Evolutionary conservation across 225 moss, liverwort and hornwort species (phyloP).

Genomic region (Straminergon stramineum): DNA sequence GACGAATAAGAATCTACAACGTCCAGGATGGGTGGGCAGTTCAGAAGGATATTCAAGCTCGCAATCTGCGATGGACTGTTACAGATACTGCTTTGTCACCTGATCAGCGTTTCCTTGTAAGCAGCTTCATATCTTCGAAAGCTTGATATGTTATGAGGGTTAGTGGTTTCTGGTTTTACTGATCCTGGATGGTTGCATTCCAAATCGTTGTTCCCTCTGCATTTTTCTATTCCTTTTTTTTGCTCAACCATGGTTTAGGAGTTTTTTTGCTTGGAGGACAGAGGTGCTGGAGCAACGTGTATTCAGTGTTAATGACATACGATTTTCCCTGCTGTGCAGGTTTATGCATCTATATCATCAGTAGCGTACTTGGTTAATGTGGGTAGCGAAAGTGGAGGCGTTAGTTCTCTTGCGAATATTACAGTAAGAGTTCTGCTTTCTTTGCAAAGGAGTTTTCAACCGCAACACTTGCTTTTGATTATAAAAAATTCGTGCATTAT

Average conservation of each 20-base stretch:
- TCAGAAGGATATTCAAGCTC: constrained; percentile 72
- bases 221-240: neutral
- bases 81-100: constrained; percentile 92
- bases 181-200: neutral
- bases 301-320: neutral
- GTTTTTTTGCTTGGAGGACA: neutral
- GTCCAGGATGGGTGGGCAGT: constrained; percentile 71
- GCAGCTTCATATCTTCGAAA: neutral
- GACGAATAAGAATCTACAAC: constrained; percentile 72
- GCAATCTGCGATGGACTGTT: constrained; percentile 88
- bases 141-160: neutral
- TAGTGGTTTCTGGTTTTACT: neutral
- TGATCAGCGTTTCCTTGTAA: constrained; percentile 90
- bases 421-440: constrained; percentile 35
- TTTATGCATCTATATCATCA: constrained; percentile 84
- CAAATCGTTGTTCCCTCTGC: neutral
- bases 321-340: constrained; percentile 20
- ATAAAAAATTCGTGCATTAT: neutral
- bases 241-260: neutral
- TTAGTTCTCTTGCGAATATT: constrained; percentile 77
- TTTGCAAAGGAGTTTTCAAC: neutral
- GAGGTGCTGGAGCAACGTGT: neutral
- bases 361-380: constrained; percentile 86
- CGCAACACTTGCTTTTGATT: neutral
- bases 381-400: constrained; percentile 75